These are phyloP conservation scores for Carex arenaria DNA, from an alignment of 202 grass and related monocot species.

Conservation along the genomic window DNA sequence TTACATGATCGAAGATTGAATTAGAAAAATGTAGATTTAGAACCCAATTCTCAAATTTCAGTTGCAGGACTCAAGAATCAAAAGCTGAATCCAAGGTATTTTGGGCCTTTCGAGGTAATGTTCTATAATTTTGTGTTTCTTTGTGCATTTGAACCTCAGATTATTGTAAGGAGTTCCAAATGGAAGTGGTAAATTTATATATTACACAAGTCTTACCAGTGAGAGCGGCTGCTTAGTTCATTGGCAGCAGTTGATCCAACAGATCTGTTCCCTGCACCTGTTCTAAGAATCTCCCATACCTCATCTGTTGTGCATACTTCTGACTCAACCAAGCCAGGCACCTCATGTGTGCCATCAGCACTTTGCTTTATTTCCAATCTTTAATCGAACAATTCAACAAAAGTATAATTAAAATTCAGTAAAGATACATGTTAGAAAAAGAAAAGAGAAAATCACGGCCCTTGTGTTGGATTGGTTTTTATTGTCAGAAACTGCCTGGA, in stretches of 20 bases:
- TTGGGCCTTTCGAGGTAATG: no score
- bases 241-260: conserved; percentile 87
- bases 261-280: conserved; percentile 71
- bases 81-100: no score
- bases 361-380: conserved; percentile 92
- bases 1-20: conserved; percentile 10
- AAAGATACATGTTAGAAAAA: conserved; percentile 3
- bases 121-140: background rate
- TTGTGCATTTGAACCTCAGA: background rate
- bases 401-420: background rate
- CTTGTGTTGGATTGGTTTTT: background rate
- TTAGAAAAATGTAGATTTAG: background rate
- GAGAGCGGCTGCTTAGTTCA: conserved; percentile 92
- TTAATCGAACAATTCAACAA: conserved; percentile 28
- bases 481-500: background rate
- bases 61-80: no score
- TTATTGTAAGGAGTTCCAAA: background rate
- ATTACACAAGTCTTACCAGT: conserved; percentile 36
- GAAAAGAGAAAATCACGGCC: no score
- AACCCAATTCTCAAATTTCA: background rate
- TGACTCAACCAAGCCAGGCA: conserved; percentile 68
- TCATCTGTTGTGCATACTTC: conserved; percentile 54
- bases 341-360: conserved; percentile 76
- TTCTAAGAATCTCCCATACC: conserved; percentile 75
- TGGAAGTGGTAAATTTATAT: background rate